Evolutionary conservation across 2,329 filamentous ascomycete species (phyloP).

Genomic region (Cladophialophora carrionii): DNA sequence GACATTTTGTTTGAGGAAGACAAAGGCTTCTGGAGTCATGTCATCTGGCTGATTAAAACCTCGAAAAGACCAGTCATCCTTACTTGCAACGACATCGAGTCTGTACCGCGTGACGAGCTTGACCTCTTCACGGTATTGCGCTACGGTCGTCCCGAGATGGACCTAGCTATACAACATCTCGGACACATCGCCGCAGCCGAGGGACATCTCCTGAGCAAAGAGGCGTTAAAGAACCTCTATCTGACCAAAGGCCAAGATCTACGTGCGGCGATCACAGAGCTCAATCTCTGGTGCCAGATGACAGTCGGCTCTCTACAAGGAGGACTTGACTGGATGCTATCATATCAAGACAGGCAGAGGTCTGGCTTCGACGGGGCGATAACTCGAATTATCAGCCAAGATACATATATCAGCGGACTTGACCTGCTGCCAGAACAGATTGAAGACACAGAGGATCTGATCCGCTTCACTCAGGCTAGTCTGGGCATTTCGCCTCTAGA

Average conservation of each 20-base stretch:
- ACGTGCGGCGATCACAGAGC: slow-evolving; percentile 76
- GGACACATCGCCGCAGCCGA: slow-evolving; percentile 83
- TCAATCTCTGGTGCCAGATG: slow-evolving; percentile 98
- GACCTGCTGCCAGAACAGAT: slow-evolving; percentile 55
- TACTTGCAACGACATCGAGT: slow-evolving; percentile 89
- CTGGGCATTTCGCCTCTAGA: slow-evolving; percentile 28
- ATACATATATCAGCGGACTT: slow-evolving; percentile 78
- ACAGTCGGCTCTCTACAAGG: slow-evolving; percentile 85
- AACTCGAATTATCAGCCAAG: slow-evolving; percentile 75
- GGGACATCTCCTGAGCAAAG: slow-evolving; percentile 74
- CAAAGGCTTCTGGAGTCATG: slow-evolving; percentile 87
- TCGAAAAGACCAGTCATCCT: slow-evolving; percentile 92
- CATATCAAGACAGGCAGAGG: slow-evolving; percentile 70
- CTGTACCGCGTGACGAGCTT: slow-evolving; percentile 75
- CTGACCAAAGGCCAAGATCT: slow-evolving; percentile 71
- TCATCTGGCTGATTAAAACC: slow-evolving; percentile 74
- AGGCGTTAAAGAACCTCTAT: slow-evolving; percentile 71
- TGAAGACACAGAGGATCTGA: slow-evolving; percentile 22
- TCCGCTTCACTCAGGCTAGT: slow-evolving; percentile 27
- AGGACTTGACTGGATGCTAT: slow-evolving; percentile 91
- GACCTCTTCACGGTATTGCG: slow-evolving; percentile 83
- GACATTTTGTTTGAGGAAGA: slow-evolving; percentile 95
- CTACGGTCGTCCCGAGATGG: slow-evolving; percentile 66
- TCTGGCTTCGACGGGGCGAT: slow-evolving; percentile 62
- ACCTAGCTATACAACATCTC: slow-evolving; percentile 77